These are phyloP conservation scores for Phaeotremella skinneri DNA, from an alignment of 768 basidiomycete species.

Conservation along the genomic window DNA sequence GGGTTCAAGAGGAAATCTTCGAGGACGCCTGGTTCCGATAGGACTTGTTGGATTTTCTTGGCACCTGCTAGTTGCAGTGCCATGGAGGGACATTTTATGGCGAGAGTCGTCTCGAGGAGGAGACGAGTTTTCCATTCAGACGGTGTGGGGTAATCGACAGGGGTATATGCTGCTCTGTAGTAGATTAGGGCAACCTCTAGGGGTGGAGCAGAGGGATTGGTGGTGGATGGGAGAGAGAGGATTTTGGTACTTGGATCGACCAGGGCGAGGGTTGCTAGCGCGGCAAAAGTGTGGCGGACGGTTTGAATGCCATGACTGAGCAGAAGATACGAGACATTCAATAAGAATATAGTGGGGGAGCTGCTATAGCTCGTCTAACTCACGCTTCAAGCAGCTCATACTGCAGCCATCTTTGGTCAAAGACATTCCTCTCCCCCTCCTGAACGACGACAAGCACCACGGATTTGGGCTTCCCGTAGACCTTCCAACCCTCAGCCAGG, in stretches of 20 bases:
- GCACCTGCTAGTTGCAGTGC: constrained; percentile 90
- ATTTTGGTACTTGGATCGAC: constrained; percentile 52
- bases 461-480: constrained; percentile 58
- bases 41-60: constrained; percentile 91
- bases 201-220: constrained; percentile 49
- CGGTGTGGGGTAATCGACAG: constrained; percentile 69
- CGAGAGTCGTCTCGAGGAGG: constrained; percentile 71
- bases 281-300: constrained; percentile 70
- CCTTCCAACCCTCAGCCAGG: constrained; percentile 72
- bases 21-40: constrained; percentile 69
- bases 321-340: constrained; percentile 6
- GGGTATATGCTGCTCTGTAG: constrained; percentile 85
- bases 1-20: constrained; percentile 63
- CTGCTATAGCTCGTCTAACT: constrained; percentile 29
- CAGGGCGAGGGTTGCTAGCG: constrained; percentile 63
- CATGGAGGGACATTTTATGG: constrained; percentile 90
- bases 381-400: constrained; percentile 79
- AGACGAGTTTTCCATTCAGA: constrained; percentile 66
- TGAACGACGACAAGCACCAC: constrained; percentile 85
- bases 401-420: constrained; percentile 87
- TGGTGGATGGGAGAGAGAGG: constrained; percentile 50
- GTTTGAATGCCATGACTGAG: constrained; percentile 70
- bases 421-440: constrained; percentile 83
- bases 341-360: neutral
- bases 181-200: constrained; percentile 81